A percentile compares a stretch with the other conserved stretches of the same genome.
Evolutionary conservation across 1,284 basidiomycete genomes (phyloP).

Genomic region (Ceratobasidium sp.): DNA sequence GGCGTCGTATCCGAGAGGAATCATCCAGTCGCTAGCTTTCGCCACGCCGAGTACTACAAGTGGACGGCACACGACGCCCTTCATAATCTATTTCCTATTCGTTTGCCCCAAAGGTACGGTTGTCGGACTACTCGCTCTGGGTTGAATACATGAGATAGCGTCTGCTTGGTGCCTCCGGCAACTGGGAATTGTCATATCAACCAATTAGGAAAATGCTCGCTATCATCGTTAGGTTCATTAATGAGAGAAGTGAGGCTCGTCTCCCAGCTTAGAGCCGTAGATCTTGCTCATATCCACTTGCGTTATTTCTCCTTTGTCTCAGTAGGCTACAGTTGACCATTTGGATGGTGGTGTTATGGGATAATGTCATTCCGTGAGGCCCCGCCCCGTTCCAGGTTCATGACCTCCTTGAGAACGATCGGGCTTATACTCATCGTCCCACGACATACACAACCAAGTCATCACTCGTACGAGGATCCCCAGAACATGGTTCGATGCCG

Average conservation of each 20-base stretch:
- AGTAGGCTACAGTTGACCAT: conserved; percentile 25
- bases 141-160: neutral
- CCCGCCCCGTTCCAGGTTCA: conserved; percentile 28
- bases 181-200: conserved; percentile 42
- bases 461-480: conserved; percentile 41
- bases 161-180: conserved; percentile 27
- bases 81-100: neutral
- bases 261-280: conserved; percentile 34
- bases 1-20: conserved; percentile 8
- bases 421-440: conserved; percentile 9
- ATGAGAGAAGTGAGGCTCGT: conserved; percentile 41
- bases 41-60: neutral
- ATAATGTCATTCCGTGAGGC: conserved; percentile 39
- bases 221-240: conserved; percentile 21
- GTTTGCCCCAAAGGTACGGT: conserved; percentile 1
- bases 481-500: conserved; percentile 36
- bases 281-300: conserved; percentile 40
- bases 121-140: neutral
- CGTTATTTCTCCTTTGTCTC: conserved; percentile 27
- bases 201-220: conserved; percentile 38
- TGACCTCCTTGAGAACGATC: conserved; percentile 13
- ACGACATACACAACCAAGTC: conserved; percentile 19
- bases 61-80: neutral
- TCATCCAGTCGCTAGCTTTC: conserved; percentile 11
- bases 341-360: conserved; percentile 27